Base-by-base conservation (phyloP, 1,284 basidiomycete species). In the Naganishia sp. region DNA sequence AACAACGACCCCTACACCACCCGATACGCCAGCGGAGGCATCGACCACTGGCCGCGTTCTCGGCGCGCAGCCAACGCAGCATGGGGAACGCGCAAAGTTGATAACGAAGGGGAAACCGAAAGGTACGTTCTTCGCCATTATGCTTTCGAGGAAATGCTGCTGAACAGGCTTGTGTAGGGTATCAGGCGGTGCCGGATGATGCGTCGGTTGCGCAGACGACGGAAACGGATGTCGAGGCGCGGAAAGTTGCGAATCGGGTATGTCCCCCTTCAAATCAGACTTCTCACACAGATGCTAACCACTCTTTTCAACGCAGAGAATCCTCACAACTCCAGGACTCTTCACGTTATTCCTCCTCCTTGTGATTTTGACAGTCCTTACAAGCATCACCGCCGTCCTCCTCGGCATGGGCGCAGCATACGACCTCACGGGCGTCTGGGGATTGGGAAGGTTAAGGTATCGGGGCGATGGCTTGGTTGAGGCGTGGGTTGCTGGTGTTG, bases 381-480 rank as follows among this genome's bases (percentile, higher is more conserved):
- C 68, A 28, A 52, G 72, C 46, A 71, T 72, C 28, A 61, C 73
- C 45, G 68, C 73, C 25, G 56, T 76, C 49, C 65, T 77, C n/a
- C 65, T 77, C 6, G 72, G 74, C 39, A 47, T 74, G 21, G 74
- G 76, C 60, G 72, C 74, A 3, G 72, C 71, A 3, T 62, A 73
- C 54, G 74, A 75, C 39, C 68, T 76, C 9, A 72, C 68, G 39
- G 62, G 54, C 3, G 66, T 70, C 2, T 66, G 64, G 35, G 52
- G 31, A 15, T 42, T 67, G 17, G 10, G 41, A 3, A 39, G 31
- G n/a, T 45, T 49, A 45, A 5, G 32, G 32, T 23, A 23, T 39
- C 73, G 76, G 52, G 75, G 76, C 45, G 74, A 72, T 61, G 76
- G 76, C 1, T 74, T 77, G 55, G 65, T 69, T 42, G 74, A 74